These are phyloP conservation scores for Selenicereus undatus DNA, from an alignment of 148 eudicot species.

Conservation along the genomic window DNA sequence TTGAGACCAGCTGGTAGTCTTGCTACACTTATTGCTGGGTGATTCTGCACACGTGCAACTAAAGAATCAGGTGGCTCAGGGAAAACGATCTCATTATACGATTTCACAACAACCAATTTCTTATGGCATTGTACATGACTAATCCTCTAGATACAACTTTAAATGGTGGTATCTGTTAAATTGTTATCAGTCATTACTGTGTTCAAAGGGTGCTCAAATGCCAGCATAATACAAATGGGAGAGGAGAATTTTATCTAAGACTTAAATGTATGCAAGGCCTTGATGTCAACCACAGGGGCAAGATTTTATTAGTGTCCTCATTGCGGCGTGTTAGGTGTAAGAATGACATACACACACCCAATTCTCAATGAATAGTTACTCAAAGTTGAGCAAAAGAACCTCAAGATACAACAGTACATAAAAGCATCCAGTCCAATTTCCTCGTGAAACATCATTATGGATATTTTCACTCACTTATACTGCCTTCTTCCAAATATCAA, in stretches of 20 bases:
- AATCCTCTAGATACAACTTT: constrained; percentile 55
- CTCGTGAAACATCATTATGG: background rate
- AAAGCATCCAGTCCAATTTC: background rate
- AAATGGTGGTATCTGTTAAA: constrained; percentile 54
- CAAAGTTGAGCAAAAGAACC: background rate
- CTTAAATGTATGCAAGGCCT: background rate
- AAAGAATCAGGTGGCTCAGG: constrained; percentile 62
- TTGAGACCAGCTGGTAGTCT: constrained; percentile 54
- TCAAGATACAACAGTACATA: background rate
- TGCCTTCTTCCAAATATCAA: background rate
- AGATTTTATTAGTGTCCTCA: background rate
- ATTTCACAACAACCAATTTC: constrained; percentile 64
- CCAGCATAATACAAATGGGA: background rate
- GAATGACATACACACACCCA: background rate
- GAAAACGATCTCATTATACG: constrained; percentile 67
- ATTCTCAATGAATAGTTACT: background rate
- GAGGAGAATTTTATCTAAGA: background rate
- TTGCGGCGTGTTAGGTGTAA: background rate
- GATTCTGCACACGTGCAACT: constrained; percentile 56
- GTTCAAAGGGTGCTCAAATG: background rate
- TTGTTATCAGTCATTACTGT: background rate
- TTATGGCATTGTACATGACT: constrained; percentile 49
- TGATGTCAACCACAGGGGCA: background rate
- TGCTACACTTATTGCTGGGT: constrained; percentile 65
- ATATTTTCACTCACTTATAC: background rate